A percentile compares a stretch with the other conserved stretches of the same genome.
These are phyloP conservation scores for Isoetes taiwanensis DNA, from an alignment of 75 land plant species.

Conservation along the genomic window DNA sequence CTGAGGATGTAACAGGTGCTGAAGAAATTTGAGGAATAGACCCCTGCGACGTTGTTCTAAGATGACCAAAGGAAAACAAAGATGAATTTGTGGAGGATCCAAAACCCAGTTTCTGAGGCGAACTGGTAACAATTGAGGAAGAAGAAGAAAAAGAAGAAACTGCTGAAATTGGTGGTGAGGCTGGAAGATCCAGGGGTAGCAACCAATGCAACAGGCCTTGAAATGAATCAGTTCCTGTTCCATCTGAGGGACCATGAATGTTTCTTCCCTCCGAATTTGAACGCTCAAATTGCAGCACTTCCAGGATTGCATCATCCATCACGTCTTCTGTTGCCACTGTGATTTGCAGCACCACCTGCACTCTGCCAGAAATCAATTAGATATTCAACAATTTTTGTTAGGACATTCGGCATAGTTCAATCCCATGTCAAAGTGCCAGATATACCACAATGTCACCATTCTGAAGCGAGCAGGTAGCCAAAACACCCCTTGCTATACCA, in stretches of 20 bases:
- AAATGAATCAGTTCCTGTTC: slow-evolving; percentile 28
- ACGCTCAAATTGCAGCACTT: slow-evolving; percentile 93
- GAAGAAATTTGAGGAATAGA: slow-evolving; percentile 22
- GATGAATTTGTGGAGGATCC: slow-evolving; percentile 56
- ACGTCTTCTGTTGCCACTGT: slow-evolving; percentile 51
- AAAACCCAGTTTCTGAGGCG: slow-evolving; percentile 23
- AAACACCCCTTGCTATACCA: slow-evolving; percentile 63
- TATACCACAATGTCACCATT: slow-evolving; percentile 96
- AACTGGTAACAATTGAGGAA: slow-evolving; percentile 20
- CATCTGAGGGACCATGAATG: too few species aligned
- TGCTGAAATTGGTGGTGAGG: slow-evolving; percentile 31
- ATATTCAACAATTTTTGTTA: not conserved
- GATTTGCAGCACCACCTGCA: slow-evolving; percentile 86
- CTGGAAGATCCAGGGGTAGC: slow-evolving; percentile 75
- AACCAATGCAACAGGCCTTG: slow-evolving; percentile 81
- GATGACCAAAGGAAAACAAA: slow-evolving; percentile 74
- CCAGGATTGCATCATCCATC: slow-evolving; percentile 57
- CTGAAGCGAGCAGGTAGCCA: slow-evolving; percentile 53
- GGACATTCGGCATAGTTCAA: not conserved
- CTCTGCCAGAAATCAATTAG: slow-evolving; percentile 12
- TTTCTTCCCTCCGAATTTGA: too few species aligned
- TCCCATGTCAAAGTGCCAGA: not conserved
- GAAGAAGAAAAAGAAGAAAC: slow-evolving; percentile 30
- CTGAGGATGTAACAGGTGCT: slow-evolving; percentile 30
- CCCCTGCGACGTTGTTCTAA: slow-evolving; percentile 72